Conservation (phyloP, 116 monocot genomes). For the Phalaenopsis hybrid region DNA sequence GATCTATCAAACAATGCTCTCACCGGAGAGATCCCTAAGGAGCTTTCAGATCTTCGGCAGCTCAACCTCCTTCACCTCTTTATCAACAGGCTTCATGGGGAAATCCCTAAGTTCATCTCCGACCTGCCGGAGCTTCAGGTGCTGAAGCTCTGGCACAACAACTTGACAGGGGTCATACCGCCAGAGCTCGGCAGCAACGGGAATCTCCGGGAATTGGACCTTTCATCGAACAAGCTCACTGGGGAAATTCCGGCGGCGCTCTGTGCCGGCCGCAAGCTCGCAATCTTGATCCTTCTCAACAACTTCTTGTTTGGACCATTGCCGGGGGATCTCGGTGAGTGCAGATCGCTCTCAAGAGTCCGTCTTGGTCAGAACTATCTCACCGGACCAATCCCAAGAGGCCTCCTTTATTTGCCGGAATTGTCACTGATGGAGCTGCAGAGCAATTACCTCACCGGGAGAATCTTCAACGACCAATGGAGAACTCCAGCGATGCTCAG, state of each 20-base stretch:
- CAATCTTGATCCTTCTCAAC: constrained; percentile 74
- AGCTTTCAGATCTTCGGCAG: constrained; percentile 42
- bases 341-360: constrained; percentile 51
- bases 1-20: constrained; percentile 89
- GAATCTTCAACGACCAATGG: constrained; percentile 24
- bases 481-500: constrained; percentile 28
- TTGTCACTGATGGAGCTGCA: constrained; percentile 65
- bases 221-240: constrained; percentile 86
- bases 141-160: constrained; percentile 84
- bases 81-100: constrained; percentile 74
- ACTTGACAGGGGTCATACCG: constrained; percentile 78
- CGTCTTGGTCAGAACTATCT: constrained; percentile 80
- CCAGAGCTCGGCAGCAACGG: constrained; percentile 41
- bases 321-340: constrained; percentile 61
- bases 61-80: constrained; percentile 65
- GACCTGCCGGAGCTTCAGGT: constrained; percentile 55
- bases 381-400: constrained; percentile 58
- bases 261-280: constrained; percentile 44
- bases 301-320: constrained; percentile 89
- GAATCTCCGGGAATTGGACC: constrained; percentile 58
- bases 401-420: constrained; percentile 72
- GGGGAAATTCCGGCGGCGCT: constrained; percentile 45
- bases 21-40: constrained; percentile 66
- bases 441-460: constrained; percentile 75
- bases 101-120: constrained; percentile 59